Evolutionary conservation across 441 rosid genomes (phyloP).

Genomic region (Pelargonium citronellum): DNA sequence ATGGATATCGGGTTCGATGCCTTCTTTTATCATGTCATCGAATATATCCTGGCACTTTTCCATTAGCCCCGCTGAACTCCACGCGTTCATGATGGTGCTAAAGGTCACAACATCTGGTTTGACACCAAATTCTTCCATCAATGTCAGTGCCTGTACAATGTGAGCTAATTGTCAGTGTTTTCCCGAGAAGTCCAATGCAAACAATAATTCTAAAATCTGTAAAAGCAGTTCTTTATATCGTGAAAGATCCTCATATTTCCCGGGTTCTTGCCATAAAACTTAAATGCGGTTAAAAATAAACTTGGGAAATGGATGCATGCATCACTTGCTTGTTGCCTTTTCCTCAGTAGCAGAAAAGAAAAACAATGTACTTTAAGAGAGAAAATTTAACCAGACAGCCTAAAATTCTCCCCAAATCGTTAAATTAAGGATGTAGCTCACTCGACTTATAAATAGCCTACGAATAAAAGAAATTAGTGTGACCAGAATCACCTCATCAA

Average conservation of each 20-base stretch:
- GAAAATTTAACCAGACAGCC: too few relatives aligned
- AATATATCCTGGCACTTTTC: slow-evolving; percentile 78
- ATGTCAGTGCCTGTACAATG: slow-evolving; percentile 46
- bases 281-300: not conserved
- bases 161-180: slow-evolving; percentile 8
- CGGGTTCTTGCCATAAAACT: not conserved
- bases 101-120: slow-evolving; percentile 85
- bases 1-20: slow-evolving; percentile 73
- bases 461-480: not conserved
- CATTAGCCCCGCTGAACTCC: slow-evolving; percentile 90
- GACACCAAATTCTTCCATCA: slow-evolving; percentile 77
- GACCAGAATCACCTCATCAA: slow-evolving; percentile 59
- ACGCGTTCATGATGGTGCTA: slow-evolving; percentile 89
- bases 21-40: slow-evolving; percentile 62
- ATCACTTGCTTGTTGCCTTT: too few relatives aligned
- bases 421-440: too few relatives aligned
- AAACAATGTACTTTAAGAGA: too few relatives aligned
- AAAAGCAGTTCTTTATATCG: too few relatives aligned
- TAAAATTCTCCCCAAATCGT: too few relatives aligned
- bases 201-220: too few relatives aligned
- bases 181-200: not conserved
- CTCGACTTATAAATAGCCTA: too few relatives aligned
- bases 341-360: too few relatives aligned
- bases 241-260: not conserved
- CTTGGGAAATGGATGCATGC: too few relatives aligned